Evolutionary conservation across 73 alveolate genomes (phyloP).

Genomic region (Uronychia binucleata): DNA sequence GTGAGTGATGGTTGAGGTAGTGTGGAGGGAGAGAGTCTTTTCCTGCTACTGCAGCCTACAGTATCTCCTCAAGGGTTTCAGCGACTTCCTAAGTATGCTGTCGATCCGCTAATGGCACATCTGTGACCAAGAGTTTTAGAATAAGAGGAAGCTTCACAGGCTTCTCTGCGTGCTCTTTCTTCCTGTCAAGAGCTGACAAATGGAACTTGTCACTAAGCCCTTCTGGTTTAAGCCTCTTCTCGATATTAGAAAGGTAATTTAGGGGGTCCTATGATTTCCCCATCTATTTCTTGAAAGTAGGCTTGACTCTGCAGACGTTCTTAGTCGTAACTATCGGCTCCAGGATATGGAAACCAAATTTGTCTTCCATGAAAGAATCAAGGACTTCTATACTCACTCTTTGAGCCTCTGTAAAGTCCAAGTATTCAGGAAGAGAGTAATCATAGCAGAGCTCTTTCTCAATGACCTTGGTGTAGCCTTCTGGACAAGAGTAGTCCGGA

Average conservation of each 20-base stretch:
- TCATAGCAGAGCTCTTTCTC: conserved; percentile 51
- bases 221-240: conserved; percentile 15
- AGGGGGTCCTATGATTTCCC: background rate
- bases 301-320: conserved; percentile 41
- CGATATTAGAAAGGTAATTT: conserved; percentile 12
- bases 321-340: conserved; percentile 57
- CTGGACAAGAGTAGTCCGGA: conserved; percentile 58
- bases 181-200: conserved; percentile 7
- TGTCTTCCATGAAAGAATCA: conserved; percentile 22
- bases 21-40: conserved; percentile 40
- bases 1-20: too few species aligned
- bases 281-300: conserved; percentile 40
- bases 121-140: conserved; percentile 21
- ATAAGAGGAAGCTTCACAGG: conserved; percentile 1
- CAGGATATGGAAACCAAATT: conserved; percentile 53
- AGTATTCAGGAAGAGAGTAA: conserved; percentile 44
- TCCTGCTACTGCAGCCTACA: conserved; percentile 41
- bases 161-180: conserved; percentile 6
- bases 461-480: conserved; percentile 56
- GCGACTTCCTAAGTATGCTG: conserved; percentile 48
- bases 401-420: conserved; percentile 34
- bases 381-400: conserved; percentile 46
- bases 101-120: conserved; percentile 32
- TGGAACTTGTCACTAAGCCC: conserved; percentile 9
- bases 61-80: conserved; percentile 62